Evolutionary conservation across 208 protist species (phyloP).

Genomic region (Trypanosoma grayi): DNA sequence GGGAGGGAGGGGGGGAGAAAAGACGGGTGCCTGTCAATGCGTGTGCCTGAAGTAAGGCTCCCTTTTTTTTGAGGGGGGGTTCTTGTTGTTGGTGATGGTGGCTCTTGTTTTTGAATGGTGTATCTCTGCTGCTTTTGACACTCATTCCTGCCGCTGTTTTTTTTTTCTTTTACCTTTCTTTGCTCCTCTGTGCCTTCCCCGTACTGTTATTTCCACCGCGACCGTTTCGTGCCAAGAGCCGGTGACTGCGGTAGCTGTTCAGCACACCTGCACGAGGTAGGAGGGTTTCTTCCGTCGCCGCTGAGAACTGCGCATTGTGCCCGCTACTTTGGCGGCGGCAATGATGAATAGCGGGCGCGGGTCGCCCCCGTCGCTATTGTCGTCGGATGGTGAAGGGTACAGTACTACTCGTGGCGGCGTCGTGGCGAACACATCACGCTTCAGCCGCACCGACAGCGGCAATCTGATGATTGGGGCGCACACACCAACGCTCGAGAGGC

Average conservation of each 20-base stretch:
- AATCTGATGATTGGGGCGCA: background rate
- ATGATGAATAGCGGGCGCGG: background rate
- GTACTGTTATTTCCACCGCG: background rate
- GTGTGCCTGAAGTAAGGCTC: too few relatives aligned
- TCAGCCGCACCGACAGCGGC: background rate
- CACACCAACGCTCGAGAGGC: background rate
- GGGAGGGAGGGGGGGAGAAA: too few relatives aligned
- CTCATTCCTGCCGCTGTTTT: background rate
- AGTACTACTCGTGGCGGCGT: background rate
- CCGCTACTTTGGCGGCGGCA: background rate
- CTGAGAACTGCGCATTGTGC: background rate
- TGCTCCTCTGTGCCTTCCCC: constrained; percentile 14
- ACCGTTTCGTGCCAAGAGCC: too few relatives aligned
- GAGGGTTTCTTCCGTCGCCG: background rate
- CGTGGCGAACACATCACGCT: background rate
- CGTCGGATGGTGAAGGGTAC: background rate
- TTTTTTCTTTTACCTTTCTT: constrained; percentile 10
- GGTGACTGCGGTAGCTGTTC: too few relatives aligned
- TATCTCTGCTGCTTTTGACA: background rate
- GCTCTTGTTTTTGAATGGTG: too few relatives aligned
- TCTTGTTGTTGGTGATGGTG: too few relatives aligned
- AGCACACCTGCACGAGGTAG: background rate
- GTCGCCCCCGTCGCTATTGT: background rate
- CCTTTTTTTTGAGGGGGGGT: too few relatives aligned
- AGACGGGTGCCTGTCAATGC: too few relatives aligned